These are phyloP conservation scores for Morella rubra DNA, from an alignment of 306 rosid species.

Conservation along the genomic window DNA sequence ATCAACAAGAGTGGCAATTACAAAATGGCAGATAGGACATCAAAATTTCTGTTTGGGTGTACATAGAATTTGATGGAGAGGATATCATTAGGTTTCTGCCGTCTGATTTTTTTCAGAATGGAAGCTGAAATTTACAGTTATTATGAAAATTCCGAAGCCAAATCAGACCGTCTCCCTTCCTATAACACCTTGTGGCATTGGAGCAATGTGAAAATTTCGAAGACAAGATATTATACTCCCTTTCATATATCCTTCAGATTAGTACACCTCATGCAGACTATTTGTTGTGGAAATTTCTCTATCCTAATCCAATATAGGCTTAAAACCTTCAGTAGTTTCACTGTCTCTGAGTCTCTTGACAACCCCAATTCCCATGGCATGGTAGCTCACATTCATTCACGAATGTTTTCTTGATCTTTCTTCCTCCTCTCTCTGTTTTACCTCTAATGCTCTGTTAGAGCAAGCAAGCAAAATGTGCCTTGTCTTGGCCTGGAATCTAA, in stretches of 20 bases:
- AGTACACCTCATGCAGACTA: background rate
- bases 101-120: slow-evolving; percentile 20
- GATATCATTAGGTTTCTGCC: slow-evolving; percentile 22
- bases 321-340: slow-evolving; percentile 16
- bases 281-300: slow-evolving; percentile 6
- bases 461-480: background rate
- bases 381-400: background rate
- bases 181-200: slow-evolving; percentile 20
- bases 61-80: slow-evolving; percentile 27
- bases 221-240: slow-evolving; percentile 16
- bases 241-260: background rate
- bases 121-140: slow-evolving; percentile 28
- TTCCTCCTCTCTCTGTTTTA: background rate
- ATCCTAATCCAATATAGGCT: slow-evolving; percentile 18
- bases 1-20: slow-evolving; percentile 27
- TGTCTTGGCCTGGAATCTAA: too few species aligned
- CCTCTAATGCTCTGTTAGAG: background rate
- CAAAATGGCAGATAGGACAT: slow-evolving; percentile 39
- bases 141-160: slow-evolving; percentile 27
- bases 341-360: background rate
- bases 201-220: background rate
- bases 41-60: slow-evolving; percentile 23
- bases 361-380: background rate
- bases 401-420: background rate
- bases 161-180: slow-evolving; percentile 36